Conservation (phyloP, 2,329 filamentous ascomycete genomes). For the Malbranchea cinnamomea region DNA sequence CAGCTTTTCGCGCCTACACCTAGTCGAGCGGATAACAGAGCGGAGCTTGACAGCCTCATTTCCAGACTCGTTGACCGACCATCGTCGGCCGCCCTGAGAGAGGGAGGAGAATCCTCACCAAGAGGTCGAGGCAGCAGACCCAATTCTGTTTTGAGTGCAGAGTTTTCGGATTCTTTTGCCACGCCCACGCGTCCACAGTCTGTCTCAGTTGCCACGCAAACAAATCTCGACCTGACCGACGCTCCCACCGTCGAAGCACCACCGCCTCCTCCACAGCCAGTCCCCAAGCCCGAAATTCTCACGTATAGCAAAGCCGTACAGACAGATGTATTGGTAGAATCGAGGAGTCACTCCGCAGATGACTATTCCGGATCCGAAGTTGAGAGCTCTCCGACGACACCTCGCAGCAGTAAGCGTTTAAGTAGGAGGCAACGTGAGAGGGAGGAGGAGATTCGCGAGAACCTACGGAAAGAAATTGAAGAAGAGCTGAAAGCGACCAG, state of each 20-base stretch:
- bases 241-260: conserved; percentile 70
- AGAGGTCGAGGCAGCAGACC: conserved; percentile 52
- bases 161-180: conserved; percentile 32
- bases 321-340: conserved; percentile 56
- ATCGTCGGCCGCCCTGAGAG: conserved; percentile 50
- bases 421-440: conserved; percentile 67
- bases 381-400: conserved; percentile 39
- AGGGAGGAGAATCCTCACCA: conserved; percentile 29
- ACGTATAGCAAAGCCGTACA: conserved; percentile 97
- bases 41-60: conserved; percentile 72
- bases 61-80: conserved; percentile 67
- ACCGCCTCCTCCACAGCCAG: conserved; percentile 45
- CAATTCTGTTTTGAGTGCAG: conserved; percentile 70
- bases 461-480: conserved; percentile 77
- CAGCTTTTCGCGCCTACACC: conserved; percentile 40
- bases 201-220: conserved; percentile 45
- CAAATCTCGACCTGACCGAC: conserved; percentile 52
- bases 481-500: conserved; percentile 70
- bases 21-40: conserved; percentile 47
- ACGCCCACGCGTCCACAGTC: conserved; percentile 26
- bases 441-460: conserved; percentile 78
- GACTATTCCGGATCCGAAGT: conserved; percentile 47
- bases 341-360: conserved; percentile 37
- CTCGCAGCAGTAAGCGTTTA: conserved; percentile 50
- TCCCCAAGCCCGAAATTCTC: conserved; percentile 55